Evolutionary conservation across 179 eudicot genomes (phyloP).

Genomic region (Actinidia chinensis): DNA sequence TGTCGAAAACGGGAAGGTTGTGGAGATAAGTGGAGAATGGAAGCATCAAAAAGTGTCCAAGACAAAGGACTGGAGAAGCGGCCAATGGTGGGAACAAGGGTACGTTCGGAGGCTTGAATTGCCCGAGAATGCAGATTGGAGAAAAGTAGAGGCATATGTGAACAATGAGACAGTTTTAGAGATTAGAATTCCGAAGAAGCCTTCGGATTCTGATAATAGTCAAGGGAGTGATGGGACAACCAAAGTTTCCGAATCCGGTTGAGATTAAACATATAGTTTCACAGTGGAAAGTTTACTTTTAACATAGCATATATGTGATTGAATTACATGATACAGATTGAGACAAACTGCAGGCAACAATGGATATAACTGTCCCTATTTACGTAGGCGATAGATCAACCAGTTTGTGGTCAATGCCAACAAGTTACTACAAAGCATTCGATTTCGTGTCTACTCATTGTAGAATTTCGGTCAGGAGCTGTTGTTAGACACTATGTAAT

Average conservation of each 20-base stretch:
- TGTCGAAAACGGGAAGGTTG: conserved; percentile 67
- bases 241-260: conserved; percentile 1
- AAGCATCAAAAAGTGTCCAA: conserved; percentile 37
- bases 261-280: neutral
- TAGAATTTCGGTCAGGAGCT: too few species aligned
- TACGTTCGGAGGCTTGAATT: conserved; percentile 74
- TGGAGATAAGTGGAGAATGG: conserved; percentile 74
- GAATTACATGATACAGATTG: neutral
- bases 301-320: neutral
- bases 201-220: conserved; percentile 30
- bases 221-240: conserved; percentile 22
- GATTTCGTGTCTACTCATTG: too few species aligned
- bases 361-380: neutral
- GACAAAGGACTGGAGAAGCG: conserved; percentile 68
- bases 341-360: neutral
- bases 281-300: neutral
- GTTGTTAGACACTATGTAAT: too few species aligned
- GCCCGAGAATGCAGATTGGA: conserved; percentile 73
- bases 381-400: neutral
- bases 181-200: conserved; percentile 61
- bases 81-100: conserved; percentile 88
- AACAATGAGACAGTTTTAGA: conserved; percentile 49
- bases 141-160: conserved; percentile 52
- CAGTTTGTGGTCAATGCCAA: too few species aligned
- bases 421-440: too few species aligned